phyloP scores from a whole-genome alignment of 306 rosid genomes.

The Hylodesmum podocarpum region DNA sequence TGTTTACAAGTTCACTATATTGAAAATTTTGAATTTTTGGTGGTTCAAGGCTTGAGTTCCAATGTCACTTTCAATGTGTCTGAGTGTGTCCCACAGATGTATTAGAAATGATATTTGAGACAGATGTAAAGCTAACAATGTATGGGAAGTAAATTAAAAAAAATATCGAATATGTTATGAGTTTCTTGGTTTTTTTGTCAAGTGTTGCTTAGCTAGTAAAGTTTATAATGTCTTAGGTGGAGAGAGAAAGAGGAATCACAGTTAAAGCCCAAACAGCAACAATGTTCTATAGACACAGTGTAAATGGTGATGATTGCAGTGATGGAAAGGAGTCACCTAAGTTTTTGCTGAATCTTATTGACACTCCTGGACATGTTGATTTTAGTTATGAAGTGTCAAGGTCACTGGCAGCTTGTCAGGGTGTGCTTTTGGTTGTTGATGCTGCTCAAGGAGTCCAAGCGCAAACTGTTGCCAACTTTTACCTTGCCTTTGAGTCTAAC shows the following conservation, averaged over 20 bases:
- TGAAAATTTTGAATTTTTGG: too few species aligned
- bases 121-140: too few species aligned
- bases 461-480: slow-evolving; percentile 6
- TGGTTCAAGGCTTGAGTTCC: too few species aligned
- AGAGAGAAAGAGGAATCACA: slow-evolving; percentile 86
- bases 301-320: slow-evolving; percentile 24
- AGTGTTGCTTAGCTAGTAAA: slow-evolving; percentile 21
- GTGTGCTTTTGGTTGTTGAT: slow-evolving; percentile 15
- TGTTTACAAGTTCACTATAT: too few species aligned
- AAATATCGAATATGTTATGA: neutral
- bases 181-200: slow-evolving; percentile 4
- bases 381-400: slow-evolving; percentile 8
- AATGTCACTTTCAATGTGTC: too few species aligned
- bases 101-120: too few species aligned
- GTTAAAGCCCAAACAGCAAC: slow-evolving; percentile 98
- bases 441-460: slow-evolving; percentile 14
- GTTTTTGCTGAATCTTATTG: slow-evolving; percentile 9
- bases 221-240: slow-evolving; percentile 29
- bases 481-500: slow-evolving; percentile 13
- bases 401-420: slow-evolving; percentile 8
- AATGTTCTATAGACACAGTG: slow-evolving; percentile 65
- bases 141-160: neutral
- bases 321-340: slow-evolving; percentile 35
- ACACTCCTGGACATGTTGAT: slow-evolving; percentile 16
- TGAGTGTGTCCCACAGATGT: too few species aligned